phyloP scores from a whole-genome alignment of 306 rosid genomes.

The Trifolium pratense region DNA sequence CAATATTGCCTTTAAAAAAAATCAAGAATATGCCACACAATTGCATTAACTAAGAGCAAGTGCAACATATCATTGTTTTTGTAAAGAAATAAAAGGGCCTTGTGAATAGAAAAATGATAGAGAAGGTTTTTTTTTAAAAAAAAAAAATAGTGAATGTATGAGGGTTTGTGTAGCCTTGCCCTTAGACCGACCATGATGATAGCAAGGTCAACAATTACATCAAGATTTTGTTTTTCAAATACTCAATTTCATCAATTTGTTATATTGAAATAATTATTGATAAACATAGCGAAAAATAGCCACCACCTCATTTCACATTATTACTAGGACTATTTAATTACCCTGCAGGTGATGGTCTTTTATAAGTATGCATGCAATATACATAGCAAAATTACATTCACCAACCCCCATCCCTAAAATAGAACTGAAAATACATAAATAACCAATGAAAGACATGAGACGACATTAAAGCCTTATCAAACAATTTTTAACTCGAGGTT shows the following conservation, averaged over 20 bases:
- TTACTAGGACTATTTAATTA: neutral
- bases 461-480: constrained; percentile 46
- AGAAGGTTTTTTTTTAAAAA: too few relatives aligned
- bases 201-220: too few relatives aligned
- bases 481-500: constrained; percentile 69
- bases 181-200: too few relatives aligned
- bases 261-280: constrained; percentile 11
- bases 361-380: constrained; percentile 26
- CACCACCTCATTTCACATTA: constrained; percentile 18
- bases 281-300: constrained; percentile 5
- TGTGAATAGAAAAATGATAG: too few relatives aligned
- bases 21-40: too few relatives aligned
- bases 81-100: too few relatives aligned
- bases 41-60: too few relatives aligned
- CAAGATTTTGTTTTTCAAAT: neutral
- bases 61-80: too few relatives aligned
- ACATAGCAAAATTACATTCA: constrained; percentile 31
- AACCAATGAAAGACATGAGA: constrained; percentile 15
- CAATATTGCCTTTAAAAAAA: too few relatives aligned
- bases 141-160: too few relatives aligned
- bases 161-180: too few relatives aligned
- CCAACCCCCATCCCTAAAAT: constrained; percentile 10
- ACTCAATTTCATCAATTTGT: neutral
- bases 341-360: constrained; percentile 5
- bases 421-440: constrained; percentile 24